Conservation (phyloP, 176 grass and related monocot species). For the Oryza coarctata region DNA sequence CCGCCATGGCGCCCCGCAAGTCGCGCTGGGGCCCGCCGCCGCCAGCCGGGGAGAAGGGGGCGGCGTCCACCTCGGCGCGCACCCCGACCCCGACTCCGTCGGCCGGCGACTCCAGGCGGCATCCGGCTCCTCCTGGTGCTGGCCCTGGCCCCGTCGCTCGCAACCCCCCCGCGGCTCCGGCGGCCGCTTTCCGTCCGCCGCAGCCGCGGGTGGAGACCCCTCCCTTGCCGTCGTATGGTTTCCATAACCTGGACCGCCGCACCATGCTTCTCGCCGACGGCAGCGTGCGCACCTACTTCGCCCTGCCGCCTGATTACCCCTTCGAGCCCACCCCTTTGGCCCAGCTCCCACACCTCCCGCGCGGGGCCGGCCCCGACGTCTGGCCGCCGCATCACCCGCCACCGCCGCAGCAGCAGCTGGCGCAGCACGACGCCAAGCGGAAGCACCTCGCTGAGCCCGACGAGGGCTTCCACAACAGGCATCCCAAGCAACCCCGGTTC, state of each 20-base stretch:
- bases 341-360: constrained; percentile 31
- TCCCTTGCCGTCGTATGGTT: constrained; percentile 50
- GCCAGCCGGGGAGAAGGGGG: constrained; percentile 26
- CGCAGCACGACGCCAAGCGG: constrained; percentile 46
- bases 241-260: constrained; percentile 70
- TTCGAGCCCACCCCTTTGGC: constrained; percentile 39
- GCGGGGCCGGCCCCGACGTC: constrained; percentile 23
- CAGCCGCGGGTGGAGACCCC: constrained; percentile 38
- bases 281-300: constrained; percentile 63
- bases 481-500: constrained; percentile 61
- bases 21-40: constrained; percentile 37
- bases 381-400: constrained; percentile 46
- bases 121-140: constrained; percentile 18
- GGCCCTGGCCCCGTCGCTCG: constrained; percentile 23
- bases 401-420: constrained; percentile 19
- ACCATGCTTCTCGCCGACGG: constrained; percentile 55
- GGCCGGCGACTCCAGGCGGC: constrained; percentile 35
- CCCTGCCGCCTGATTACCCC: constrained; percentile 61
- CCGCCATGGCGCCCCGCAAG: constrained; percentile 34
- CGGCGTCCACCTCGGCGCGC: constrained; percentile 40
- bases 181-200: constrained; percentile 30
- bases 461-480: constrained; percentile 50
- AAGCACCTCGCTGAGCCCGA: constrained; percentile 46
- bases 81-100: constrained; percentile 34
- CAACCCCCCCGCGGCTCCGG: constrained; percentile 25